Base-by-base conservation (phyloP, 139 green algal species). In the Desmodesmus armatus region DNA sequence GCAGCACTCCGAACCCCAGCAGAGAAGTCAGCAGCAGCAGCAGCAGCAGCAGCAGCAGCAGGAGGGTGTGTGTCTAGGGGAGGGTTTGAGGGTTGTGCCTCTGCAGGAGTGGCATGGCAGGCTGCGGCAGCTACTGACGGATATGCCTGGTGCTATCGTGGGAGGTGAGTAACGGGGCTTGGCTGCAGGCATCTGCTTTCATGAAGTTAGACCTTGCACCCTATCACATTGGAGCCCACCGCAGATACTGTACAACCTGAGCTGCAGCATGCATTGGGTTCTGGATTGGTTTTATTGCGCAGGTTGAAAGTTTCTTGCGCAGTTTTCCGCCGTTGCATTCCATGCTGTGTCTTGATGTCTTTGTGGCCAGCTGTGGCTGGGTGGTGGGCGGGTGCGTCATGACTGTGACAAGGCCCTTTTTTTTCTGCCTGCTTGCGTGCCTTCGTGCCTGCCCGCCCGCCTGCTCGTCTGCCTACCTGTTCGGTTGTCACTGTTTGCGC, bases 131-230 rank as follows among this genome's bases (percentile, higher is more conserved):
- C 76, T 82, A 55, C 76, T 82, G 6, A 49, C 17, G 41, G 27
- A 71, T 53, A 72, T 71, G 40, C 76, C 76, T 41, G 35, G 17
- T 43, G 76, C 76, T 44, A 55, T 82, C 19, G 76, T 82, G 11
- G 76, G 76, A 31, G 76, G 76, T 82, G 37, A 55, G 55, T 47
- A n/a, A n/a, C n/a, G n/a, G n/a, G n/a, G n/a, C n/a, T n/a, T n/a
- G n/a, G 47, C 13, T 55, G 47, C 47, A 23, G 47, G 9, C 47
- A 23, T 9, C 47, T 55, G 13, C 47, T 55, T 9, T 55, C 9
- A 55, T 55, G 47, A 13, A 9, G 47, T 55, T 55, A 55, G 47
- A 9, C n/a, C n/a, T n/a, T n/a, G n/a, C n/a, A n/a, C n/a, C n/a
- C n/a, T n/a, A n/a, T n/a, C n/a, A n/a, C n/a, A n/a, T n/a, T n/a